Conservation (phyloP, 441 rosid genomes). For the Aleurites moluccanus region DNA sequence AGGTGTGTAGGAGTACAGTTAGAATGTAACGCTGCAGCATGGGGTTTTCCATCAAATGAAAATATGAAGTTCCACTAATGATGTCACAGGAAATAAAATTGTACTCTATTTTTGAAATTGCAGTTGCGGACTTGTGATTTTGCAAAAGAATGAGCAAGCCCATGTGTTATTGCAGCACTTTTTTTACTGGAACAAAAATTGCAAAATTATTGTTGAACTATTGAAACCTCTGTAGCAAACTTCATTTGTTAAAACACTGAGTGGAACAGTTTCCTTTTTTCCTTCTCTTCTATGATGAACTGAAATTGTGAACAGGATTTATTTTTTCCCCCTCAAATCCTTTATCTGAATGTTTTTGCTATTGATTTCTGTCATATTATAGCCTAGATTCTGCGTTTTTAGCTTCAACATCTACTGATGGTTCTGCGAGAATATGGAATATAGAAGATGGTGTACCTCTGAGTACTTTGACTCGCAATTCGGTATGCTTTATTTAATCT, state of each 20-base stretch:
- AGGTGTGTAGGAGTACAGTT: neutral
- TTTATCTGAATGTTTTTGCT: conserved; percentile 11
- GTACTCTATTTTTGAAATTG: neutral
- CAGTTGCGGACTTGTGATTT: neutral
- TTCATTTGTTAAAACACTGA: neutral
- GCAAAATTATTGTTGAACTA: neutral
- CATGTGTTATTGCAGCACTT: neutral
- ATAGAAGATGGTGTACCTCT: conserved; percentile 75
- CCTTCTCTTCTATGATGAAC: neutral
- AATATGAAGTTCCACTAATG: neutral
- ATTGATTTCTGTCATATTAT: conserved; percentile 28
- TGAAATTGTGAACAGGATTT: neutral
- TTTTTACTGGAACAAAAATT: neutral
- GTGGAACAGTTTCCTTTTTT: neutral
- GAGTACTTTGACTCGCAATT: conserved; percentile 65
- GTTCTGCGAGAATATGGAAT: conserved; percentile 98
- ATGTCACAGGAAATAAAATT: neutral
- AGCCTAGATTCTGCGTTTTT: conserved; percentile 92
- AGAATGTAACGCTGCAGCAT: neutral
- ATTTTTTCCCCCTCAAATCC: neutral
- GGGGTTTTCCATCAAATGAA: neutral
- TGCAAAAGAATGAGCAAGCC: too few relatives aligned
- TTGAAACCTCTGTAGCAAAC: neutral
- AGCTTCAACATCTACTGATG: conserved; percentile 90
- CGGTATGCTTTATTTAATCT: conserved; percentile 42